Evolutionary conservation across 2,329 filamentous ascomycete species (phyloP), one percentile per base, ranked within the genome.

Genomic region (Beauveria asiatica): DNA sequence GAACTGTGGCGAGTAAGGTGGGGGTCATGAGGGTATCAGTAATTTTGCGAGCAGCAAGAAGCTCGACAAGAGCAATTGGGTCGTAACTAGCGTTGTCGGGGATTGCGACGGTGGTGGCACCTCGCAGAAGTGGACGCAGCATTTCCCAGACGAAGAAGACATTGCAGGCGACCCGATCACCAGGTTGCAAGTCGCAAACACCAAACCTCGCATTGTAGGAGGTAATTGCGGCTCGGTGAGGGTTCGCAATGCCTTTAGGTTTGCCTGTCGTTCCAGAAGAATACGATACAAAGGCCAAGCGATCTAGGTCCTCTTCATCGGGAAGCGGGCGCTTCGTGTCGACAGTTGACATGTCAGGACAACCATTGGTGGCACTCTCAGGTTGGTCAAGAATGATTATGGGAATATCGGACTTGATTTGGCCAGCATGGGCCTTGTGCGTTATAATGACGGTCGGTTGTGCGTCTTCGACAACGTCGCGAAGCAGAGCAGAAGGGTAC

Each of bases 71-170:
- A 52, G 86, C 83, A 39, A 84, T 82, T 0, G 89, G 89, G 64
- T 93, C 89, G 67, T 92, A 92, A 73, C 88, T 92, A 41, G 80
- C 82, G 65, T 89, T 84, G 66, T 93, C 89, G 1, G 89, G 87
- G 17, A 92, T 84, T 3, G 86, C 83, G 23, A 92, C 82, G 5
- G 90, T 87, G 0, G 89, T 90, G 3, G 88, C 89, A 65, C 89
- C 89, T 59, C 89, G 82, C 59, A 93, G 70, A 49, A 93, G 76
- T 9, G 89, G 89, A 5, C 89, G 86, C 59, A 93, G 72, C 60
- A 92, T 92, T 70, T 93, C 89, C 89, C 89, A 93, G 51, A 92
- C 80, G 69, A 93, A 93, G 72, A 92, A 93, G 62, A 92, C 89
- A 76, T 92, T 93, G 75, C 89, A 92, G n/a, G 89, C 89, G 11